Evolutionary conservation across 2,329 filamentous ascomycete genomes (phyloP).

Genomic region (Colletotrichum noveboracense): DNA sequence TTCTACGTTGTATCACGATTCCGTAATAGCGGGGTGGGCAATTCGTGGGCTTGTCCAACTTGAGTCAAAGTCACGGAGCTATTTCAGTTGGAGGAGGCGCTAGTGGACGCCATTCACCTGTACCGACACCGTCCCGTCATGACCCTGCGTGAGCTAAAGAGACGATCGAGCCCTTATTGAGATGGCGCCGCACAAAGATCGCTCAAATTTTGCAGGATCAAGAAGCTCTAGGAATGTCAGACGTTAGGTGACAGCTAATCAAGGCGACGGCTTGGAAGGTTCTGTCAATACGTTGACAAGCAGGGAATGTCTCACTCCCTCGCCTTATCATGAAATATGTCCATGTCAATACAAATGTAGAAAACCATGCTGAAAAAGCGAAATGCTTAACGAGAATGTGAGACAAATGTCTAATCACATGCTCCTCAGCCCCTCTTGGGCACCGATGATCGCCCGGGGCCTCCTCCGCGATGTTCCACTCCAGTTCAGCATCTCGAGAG

Average conservation of each 20-base stretch:
- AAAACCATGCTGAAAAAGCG: no score
- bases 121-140: background rate
- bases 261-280: background rate
- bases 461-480: background rate
- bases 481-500: background rate
- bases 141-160: background rate
- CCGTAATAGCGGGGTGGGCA: background rate
- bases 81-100: background rate
- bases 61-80: background rate
- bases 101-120: background rate
- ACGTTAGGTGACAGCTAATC: background rate
- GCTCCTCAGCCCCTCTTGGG: background rate
- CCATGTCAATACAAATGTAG: no score
- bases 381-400: background rate
- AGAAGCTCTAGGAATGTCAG: background rate
- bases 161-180: background rate
- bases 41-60: background rate
- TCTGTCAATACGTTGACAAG: background rate
- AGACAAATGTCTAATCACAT: background rate
- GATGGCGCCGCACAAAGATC: background rate
- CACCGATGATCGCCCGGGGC: background rate
- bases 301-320: background rate
- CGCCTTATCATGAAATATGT: rapidly evolving
- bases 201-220: background rate
- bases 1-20: background rate